Evolutionary conservation across 257 asterid genomes (phyloP).

Genomic region (Voacanga thouarsii): DNA sequence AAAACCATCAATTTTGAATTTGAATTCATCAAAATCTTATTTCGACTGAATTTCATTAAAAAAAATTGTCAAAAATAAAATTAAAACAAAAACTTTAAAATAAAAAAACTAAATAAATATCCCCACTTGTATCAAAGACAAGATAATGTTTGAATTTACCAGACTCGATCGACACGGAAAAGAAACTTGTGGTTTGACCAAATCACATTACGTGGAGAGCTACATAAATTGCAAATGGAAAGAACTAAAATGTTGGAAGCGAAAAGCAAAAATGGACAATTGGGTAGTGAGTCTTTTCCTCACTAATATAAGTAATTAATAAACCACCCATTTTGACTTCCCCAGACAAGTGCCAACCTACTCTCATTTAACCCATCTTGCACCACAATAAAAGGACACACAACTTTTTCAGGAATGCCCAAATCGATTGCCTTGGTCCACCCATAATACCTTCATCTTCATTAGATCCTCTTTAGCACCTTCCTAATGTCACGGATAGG

Average conservation of each 20-base stretch:
- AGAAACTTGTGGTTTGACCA: neutral
- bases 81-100: too few relatives aligned
- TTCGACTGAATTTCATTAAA: too few relatives aligned
- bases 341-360: neutral
- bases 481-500: too few relatives aligned
- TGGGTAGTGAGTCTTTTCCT: neutral
- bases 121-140: too few relatives aligned
- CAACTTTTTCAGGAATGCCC: neutral
- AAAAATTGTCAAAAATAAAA: too few relatives aligned
- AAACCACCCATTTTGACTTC: slow-evolving; percentile 3
- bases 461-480: too few relatives aligned
- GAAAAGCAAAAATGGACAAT: neutral
- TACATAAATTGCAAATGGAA: neutral
- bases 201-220: neutral
- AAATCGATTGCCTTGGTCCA: neutral
- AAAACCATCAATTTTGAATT: too few relatives aligned
- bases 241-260: too few relatives aligned
- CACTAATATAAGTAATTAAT: neutral
- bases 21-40: too few relatives aligned
- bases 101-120: too few relatives aligned
- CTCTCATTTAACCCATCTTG: neutral
- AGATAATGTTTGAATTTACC: too few relatives aligned
- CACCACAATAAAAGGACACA: neutral
- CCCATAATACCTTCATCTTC: too few relatives aligned
- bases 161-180: neutral